phyloP scores from a whole-genome alignment of 768 basidiomycete species.

The Gloeopeniophorella convolvens region DNA sequence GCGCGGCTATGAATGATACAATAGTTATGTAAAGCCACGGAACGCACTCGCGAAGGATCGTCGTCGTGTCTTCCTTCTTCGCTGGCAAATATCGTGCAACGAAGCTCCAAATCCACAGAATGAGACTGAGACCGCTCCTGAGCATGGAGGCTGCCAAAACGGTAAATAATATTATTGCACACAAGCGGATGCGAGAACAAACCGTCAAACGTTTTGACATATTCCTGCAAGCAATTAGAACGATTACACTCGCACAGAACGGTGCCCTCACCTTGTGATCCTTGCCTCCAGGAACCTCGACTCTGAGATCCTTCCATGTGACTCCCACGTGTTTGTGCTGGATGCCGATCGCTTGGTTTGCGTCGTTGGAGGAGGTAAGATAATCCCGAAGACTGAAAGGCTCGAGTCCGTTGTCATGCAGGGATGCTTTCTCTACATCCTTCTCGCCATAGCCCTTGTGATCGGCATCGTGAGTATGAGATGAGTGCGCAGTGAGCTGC shows the following conservation, averaged over 20 bases:
- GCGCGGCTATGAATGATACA: background rate
- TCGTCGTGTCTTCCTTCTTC: background rate
- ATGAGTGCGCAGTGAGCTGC: background rate
- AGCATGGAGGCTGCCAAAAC: slow-evolving; percentile 4
- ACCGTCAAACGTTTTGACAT: slow-evolving; percentile 57
- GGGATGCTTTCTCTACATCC: slow-evolving; percentile 39
- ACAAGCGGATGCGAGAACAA: slow-evolving; percentile 15
- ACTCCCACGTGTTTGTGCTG: slow-evolving; percentile 73
- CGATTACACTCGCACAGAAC: background rate
- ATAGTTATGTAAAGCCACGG: background rate
- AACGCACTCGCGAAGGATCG: slow-evolving; percentile 10
- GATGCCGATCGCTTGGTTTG: slow-evolving; percentile 57
- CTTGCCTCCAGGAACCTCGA: slow-evolving; percentile 49
- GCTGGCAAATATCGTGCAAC: background rate
- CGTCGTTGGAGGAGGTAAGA: slow-evolving; percentile 59
- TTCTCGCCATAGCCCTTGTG: slow-evolving; percentile 7
- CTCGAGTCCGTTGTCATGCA: slow-evolving; percentile 30
- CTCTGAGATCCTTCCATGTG: slow-evolving; percentile 64
- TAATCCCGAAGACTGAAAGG: slow-evolving; percentile 64
- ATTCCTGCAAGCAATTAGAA: slow-evolving; percentile 34
- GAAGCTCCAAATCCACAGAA: slow-evolving; percentile 1
- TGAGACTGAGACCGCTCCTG: background rate
- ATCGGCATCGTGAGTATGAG: background rate
- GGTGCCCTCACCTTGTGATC: slow-evolving; percentile 44
- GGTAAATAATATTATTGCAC: background rate